Evolutionary conservation across 805 yeast species (phyloP), one percentile per base, ranked within the genome.

Genomic region (Kockiozyma suomiensis): DNA sequence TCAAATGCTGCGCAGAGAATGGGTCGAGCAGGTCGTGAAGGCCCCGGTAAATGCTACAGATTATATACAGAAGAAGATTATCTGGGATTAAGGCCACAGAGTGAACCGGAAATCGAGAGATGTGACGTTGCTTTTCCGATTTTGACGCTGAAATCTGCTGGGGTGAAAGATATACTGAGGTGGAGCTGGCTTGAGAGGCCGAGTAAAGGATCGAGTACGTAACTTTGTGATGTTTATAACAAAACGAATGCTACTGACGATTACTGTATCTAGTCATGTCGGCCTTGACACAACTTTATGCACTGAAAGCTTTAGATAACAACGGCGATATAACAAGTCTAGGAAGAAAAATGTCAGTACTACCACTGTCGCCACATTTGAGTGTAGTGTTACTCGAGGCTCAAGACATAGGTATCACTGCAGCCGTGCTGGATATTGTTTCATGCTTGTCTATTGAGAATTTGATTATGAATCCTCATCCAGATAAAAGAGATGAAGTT

Each of bases 11-110:
- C 88, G 37, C 99, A 94, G 76, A 79, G 99, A 74, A 85, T 92
- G 48, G 99, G 99, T 73, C 88, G 99, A 80, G 98, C 99, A n/a
- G 99, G 99, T 63, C 90, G 99, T 83, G 98, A 94, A 75, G 81
- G 85, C 17, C 83, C 87, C 32, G 99, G 99, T 45, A 93, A 93
- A 72, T 89, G 94, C 46, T 94, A 80, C 74, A 76, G 98, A 60
- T 75, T 94, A 38, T 94, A 87, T 72, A 85, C 88, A 50, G 98
- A 93, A 68, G 71, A 76, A 1, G 86, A 88, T 59, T 93, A 82
- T 68, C 45, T 73, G 2, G 80, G 80, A 64, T 76, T 94, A 55
- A 85, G 87, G 0, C 76, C 79, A 49, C 94, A 90, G 70, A 93
- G 96, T 4, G 98, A 93, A 69, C 93, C 99, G 0, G 99, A 94